A percentile compares a stretch with the other conserved stretches of the same genome.
Conservation (phyloP, 73 alveolate genomes). For the Paramecium octaurelia region DNA sequence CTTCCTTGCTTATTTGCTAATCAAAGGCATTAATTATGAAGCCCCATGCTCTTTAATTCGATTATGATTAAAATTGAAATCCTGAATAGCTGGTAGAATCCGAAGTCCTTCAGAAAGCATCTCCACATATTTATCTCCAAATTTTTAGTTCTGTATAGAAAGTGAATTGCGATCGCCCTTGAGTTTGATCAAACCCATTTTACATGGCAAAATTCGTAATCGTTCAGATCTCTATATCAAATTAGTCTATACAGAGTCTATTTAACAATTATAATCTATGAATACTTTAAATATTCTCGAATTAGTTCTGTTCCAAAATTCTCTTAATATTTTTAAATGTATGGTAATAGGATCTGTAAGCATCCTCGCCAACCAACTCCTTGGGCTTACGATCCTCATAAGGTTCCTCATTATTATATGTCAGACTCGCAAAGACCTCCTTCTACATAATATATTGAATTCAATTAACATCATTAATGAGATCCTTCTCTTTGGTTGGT, state of each 20-base stretch:
- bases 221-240: background rate
- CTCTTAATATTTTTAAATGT: constrained; percentile 21
- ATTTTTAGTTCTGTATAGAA: constrained; percentile 11
- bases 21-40: background rate
- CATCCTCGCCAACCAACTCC: constrained; percentile 2
- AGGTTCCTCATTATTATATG: constrained; percentile 1
- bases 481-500: background rate
- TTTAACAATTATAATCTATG: too few species aligned
- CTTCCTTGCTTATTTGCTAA: constrained; percentile 46
- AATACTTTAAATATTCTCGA: background rate
- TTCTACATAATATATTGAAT: background rate
- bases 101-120: constrained; percentile 25
- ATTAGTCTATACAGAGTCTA: constrained; percentile 38
- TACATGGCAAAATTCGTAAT: constrained; percentile 38
- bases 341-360: background rate
- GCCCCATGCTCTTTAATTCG: constrained; percentile 43
- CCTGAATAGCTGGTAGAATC: background rate
- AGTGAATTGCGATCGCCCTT: background rate
- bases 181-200: constrained; percentile 48
- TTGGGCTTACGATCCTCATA: constrained; percentile 31
- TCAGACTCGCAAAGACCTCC: background rate
- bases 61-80: constrained; percentile 37
- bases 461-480: background rate
- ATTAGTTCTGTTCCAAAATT: constrained; percentile 8
- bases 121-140: constrained; percentile 56